Evolutionary conservation across 2,329 filamentous ascomycete species (phyloP).

Genomic region (Clarireedia homoeocarpa): DNA sequence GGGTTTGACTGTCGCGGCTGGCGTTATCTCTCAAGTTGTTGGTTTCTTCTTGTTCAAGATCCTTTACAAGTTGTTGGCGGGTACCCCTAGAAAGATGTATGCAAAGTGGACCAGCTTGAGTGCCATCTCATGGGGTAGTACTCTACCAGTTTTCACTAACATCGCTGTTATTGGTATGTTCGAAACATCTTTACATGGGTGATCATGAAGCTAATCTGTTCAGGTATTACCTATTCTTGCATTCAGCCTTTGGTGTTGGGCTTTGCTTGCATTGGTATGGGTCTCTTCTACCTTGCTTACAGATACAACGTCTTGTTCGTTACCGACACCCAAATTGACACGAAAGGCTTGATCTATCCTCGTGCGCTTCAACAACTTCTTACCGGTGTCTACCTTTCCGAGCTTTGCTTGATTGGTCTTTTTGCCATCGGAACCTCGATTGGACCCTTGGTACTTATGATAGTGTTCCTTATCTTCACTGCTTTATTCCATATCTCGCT

Average conservation of each 20-base stretch:
- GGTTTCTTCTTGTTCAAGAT: slow-evolving; percentile 69
- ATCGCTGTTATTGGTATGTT: slow-evolving; percentile 68
- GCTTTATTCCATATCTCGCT: slow-evolving; percentile 68
- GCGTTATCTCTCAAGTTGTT: slow-evolving; percentile 63
- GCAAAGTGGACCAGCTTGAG: slow-evolving; percentile 66
- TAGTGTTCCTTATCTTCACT: slow-evolving; percentile 68
- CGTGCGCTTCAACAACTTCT: slow-evolving; percentile 82
- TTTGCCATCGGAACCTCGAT: slow-evolving; percentile 63
- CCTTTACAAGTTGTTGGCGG: slow-evolving; percentile 66
- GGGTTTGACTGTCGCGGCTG: slow-evolving; percentile 70
- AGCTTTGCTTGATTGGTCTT: slow-evolving; percentile 77
- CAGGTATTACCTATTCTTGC: slow-evolving; percentile 72
- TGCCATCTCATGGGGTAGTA: slow-evolving; percentile 74
- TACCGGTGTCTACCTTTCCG: slow-evolving; percentile 73
- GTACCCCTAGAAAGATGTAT: slow-evolving; percentile 75
- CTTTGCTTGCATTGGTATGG: slow-evolving; percentile 73
- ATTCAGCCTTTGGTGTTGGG: slow-evolving; percentile 80
- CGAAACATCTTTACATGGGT: neutral
- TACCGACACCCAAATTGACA: slow-evolving; percentile 73
- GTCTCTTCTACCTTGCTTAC: slow-evolving; percentile 78
- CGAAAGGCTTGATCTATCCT: slow-evolving; percentile 79
- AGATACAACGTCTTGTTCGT: slow-evolving; percentile 89
- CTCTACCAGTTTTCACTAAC: slow-evolving; percentile 75
- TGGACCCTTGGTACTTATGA: slow-evolving; percentile 67
- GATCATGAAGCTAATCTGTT: slow-evolving; percentile 4